Percentiles rank a stretch among this genome's conserved stretches.
These are phyloP conservation scores for Pezizomycotina sp. DNA, from an alignment of 2,329 filamentous ascomycete species.

Conservation along the genomic window DNA sequence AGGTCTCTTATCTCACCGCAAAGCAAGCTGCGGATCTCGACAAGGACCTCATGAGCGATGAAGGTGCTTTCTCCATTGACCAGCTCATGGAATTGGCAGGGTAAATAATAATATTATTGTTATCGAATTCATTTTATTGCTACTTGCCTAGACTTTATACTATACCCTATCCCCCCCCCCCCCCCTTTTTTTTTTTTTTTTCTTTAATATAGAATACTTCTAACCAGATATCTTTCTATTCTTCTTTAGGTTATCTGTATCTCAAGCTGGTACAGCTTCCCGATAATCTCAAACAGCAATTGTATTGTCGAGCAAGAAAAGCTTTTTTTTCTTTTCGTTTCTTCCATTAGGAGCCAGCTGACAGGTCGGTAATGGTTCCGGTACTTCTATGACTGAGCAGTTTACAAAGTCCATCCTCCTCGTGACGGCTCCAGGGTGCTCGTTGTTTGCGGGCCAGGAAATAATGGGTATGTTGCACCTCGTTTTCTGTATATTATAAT, in stretches of 20 bases:
- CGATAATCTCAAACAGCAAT: no score
- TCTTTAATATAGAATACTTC: neutral
- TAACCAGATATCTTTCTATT: neutral
- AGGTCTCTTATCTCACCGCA: no score
- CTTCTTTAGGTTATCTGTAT: conserved; percentile 7
- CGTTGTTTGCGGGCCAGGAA: conserved; percentile 66
- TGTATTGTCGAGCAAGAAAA: no score
- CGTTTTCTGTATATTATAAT: neutral
- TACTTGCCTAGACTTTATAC: conserved; percentile 49
- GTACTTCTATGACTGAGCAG: conserved; percentile 31
- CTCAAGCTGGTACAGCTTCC: conserved; percentile 7
- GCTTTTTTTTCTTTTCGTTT: no score
- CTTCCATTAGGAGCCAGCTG: no score
- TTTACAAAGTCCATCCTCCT: conserved; percentile 69
- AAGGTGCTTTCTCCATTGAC: conserved; percentile 75
- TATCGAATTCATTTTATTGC: neutral
- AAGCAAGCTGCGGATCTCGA: conserved; percentile 81
- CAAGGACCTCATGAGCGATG: conserved; percentile 77
- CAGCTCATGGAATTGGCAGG: conserved; percentile 92
- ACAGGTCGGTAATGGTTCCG: neutral
- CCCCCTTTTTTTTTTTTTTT: no score
- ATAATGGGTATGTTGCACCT: neutral
- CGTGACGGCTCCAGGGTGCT: conserved; percentile 55
- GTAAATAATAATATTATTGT: conserved; percentile 9
- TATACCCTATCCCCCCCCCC: conserved; percentile 50